phyloP scores from a whole-genome alignment of 2,329 filamentous ascomycete genomes.

The Fusarium aywerte region DNA sequence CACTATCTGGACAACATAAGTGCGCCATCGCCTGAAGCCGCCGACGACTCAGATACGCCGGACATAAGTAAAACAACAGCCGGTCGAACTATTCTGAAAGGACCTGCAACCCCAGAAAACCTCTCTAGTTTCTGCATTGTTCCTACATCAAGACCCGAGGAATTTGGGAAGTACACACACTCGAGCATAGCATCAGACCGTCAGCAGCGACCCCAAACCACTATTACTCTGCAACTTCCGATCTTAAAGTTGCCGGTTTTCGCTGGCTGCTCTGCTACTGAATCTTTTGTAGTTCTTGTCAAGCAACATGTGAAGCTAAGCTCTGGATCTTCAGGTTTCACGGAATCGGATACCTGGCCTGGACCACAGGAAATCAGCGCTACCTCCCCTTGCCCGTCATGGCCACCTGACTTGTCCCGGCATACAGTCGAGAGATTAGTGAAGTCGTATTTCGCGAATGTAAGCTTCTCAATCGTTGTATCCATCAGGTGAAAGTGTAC shows the following conservation, averaged over 20 bases:
- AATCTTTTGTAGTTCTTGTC: slow-evolving; percentile 70
- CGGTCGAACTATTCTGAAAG: neutral
- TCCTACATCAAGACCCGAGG: slow-evolving; percentile 57
- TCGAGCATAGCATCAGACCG: slow-evolving; percentile 69
- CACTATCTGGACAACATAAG: neutral
- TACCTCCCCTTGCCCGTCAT: slow-evolving; percentile 51
- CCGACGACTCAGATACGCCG: neutral
- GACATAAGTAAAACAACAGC: neutral
- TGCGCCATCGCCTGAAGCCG: neutral
- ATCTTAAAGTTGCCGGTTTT: slow-evolving; percentile 58
- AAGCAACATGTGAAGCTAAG: slow-evolving; percentile 67
- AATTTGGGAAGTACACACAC: slow-evolving; percentile 65
- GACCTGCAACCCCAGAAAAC: neutral
- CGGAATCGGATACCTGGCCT: slow-evolving; percentile 65
- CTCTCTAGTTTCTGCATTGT: slow-evolving; percentile 1
- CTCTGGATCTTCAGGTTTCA: slow-evolving; percentile 67
- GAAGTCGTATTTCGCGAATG: slow-evolving; percentile 69
- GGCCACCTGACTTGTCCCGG: slow-evolving; percentile 51
- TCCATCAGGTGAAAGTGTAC: neutral
- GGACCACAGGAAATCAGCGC: slow-evolving; percentile 67
- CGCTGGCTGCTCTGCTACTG: slow-evolving; percentile 70
- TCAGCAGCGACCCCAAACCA: slow-evolving; percentile 56
- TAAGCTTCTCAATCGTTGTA: slow-evolving; percentile 45
- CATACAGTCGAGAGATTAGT: slow-evolving; percentile 60
- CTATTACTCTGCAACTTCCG: slow-evolving; percentile 6